phyloP scores from a whole-genome alignment of 345 rosid genomes.

The Syzygium jambos region DNA sequence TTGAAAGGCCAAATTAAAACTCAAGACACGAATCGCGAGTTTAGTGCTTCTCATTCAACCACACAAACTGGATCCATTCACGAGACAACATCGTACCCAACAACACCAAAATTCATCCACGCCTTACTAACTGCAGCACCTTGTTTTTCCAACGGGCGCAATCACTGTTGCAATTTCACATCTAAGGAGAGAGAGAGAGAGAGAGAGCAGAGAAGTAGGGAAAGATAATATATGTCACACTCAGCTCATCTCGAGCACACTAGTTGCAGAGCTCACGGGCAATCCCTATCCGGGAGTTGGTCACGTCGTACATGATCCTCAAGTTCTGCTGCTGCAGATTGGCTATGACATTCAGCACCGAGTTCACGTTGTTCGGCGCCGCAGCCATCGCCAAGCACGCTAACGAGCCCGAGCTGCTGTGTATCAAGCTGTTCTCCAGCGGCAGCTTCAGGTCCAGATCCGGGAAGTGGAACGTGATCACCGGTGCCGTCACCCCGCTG shows the following conservation, averaged over 20 bases:
- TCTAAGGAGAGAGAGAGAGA: neutral
- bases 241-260: neutral
- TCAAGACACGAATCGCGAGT: neutral
- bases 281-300: slow-evolving; percentile 75
- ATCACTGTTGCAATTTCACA: neutral
- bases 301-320: slow-evolving; percentile 63
- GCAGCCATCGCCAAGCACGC: slow-evolving; percentile 85
- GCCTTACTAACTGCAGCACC: neutral
- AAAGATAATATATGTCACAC: neutral
- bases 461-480: slow-evolving; percentile 44
- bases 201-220: neutral
- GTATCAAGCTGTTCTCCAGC: slow-evolving; percentile 73
- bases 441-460: slow-evolving; percentile 60
- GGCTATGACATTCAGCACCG: slow-evolving; percentile 73
- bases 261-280: slow-evolving; percentile 78
- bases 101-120: neutral
- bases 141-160: neutral
- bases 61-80: neutral
- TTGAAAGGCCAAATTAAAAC: neutral
- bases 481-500: slow-evolving; percentile 33
- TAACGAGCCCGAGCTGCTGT: slow-evolving; percentile 63
- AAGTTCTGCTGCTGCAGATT: slow-evolving; percentile 85
- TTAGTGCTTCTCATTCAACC: neutral
- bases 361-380: slow-evolving; percentile 48
- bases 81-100: neutral